A percentile compares a stretch with the other conserved stretches of the same genome.
Evolutionary conservation across 1,139 yeast genomes (phyloP).

Genomic region (Geotrichum aggregatum): DNA sequence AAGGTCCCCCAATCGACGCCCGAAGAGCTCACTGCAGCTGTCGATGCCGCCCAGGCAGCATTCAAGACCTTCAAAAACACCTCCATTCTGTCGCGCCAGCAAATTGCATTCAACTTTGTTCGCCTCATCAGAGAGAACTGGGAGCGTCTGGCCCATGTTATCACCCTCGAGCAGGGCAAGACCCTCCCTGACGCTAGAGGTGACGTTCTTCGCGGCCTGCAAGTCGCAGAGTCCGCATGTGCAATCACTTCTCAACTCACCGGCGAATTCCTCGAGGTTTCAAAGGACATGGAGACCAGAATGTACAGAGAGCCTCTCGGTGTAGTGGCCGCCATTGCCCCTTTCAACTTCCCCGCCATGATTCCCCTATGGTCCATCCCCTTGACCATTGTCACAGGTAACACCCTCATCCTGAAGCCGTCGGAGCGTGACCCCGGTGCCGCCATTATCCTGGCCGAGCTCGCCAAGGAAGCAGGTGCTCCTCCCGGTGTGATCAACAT

Average conservation of each 20-base stretch:
- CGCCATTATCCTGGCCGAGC: conserved; percentile 69
- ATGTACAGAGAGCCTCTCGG: conserved; percentile 65
- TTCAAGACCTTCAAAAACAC: conserved; percentile 57
- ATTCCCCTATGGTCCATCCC: conserved; percentile 83
- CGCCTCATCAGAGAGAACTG: conserved; percentile 62
- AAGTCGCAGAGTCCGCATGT: conserved; percentile 68
- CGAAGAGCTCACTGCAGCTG: conserved; percentile 62
- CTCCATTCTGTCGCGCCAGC: conserved; percentile 66
- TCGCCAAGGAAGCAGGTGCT: conserved; percentile 70
- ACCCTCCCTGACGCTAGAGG: conserved; percentile 75
- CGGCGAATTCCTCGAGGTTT: conserved; percentile 65
- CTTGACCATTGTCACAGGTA: conserved; percentile 69
- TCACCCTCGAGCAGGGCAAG: conserved; percentile 78
- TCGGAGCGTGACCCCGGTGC: conserved; percentile 78
- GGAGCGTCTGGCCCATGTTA: conserved; percentile 67
- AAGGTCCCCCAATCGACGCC: conserved; percentile 71
- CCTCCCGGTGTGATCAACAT: conserved; percentile 74
- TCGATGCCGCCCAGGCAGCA: conserved; percentile 59
- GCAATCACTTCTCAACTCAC: conserved; percentile 56
- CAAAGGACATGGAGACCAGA: conserved; percentile 74
- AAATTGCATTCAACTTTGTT: conserved; percentile 69
- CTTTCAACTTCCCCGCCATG: conserved; percentile 84
- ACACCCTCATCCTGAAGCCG: conserved; percentile 71
- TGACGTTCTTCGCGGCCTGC: conserved; percentile 74
- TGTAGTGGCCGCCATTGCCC: conserved; percentile 66